Evolutionary conservation across 129 eudicot genomes (phyloP).

Genomic region (Scalesia atractyloides): DNA sequence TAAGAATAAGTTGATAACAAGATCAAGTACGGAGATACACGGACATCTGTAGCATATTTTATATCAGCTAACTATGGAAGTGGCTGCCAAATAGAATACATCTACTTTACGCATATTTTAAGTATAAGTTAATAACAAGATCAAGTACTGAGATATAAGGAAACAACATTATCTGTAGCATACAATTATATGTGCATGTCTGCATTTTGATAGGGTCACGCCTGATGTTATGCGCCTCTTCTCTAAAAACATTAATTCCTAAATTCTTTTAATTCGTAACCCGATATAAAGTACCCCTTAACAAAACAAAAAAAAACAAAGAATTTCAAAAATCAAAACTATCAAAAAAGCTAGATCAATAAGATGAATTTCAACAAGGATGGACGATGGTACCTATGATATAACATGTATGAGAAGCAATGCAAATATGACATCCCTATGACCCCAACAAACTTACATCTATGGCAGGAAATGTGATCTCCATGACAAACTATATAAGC

Average conservation of each 20-base stretch:
- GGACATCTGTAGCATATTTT: background rate
- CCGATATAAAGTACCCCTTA: background rate
- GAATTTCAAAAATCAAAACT: background rate
- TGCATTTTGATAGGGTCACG: background rate
- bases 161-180: background rate
- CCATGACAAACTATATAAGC: background rate
- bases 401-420: conserved; percentile 21
- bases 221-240: background rate
- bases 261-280: conserved; percentile 7
- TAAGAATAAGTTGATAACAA: background rate
- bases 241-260: background rate
- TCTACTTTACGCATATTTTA: conserved; percentile 2
- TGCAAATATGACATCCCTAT: background rate
- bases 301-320: background rate
- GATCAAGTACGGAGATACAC: background rate
- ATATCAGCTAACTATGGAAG: background rate
- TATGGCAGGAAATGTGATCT: background rate
- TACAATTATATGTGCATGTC: background rate
- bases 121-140: conserved; percentile 1
- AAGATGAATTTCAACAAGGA: background rate
- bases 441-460: conserved; percentile 1
- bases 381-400: background rate
- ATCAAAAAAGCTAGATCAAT: conserved; percentile 1
- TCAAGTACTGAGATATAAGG: background rate
- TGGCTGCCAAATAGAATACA: conserved; percentile 11